Percentiles rank a stretch among this genome's conserved stretches.
These are phyloP conservation scores for Toxicodendron radicans DNA, from an alignment of 345 rosid genomes.

Conservation along the genomic window DNA sequence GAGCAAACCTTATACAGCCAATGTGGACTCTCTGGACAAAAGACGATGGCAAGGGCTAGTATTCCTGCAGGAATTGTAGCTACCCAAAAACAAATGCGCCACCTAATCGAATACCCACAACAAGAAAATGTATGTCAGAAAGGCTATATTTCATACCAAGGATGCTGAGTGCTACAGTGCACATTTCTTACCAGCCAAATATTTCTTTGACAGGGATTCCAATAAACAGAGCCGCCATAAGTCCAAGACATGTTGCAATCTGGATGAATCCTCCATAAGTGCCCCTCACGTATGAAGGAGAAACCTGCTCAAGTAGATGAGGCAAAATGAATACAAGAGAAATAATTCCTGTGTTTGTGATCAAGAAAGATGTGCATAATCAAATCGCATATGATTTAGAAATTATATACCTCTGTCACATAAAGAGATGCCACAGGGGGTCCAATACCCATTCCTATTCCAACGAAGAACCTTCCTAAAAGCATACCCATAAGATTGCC, in stretches of 20 bases:
- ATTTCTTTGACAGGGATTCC: slow-evolving; percentile 86
- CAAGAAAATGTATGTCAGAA: slow-evolving; percentile 7
- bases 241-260: slow-evolving; percentile 93
- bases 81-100: slow-evolving; percentile 93
- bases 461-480: slow-evolving; percentile 85
- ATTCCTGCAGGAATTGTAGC: slow-evolving; percentile 80
- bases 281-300: slow-evolving; percentile 95
- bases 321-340: slow-evolving; percentile 19
- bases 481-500: slow-evolving; percentile 75
- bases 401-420: slow-evolving; percentile 75
- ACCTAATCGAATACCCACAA: slow-evolving; percentile 47
- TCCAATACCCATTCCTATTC: slow-evolving; percentile 93
- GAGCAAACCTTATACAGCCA: slow-evolving; percentile 88
- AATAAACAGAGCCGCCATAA: slow-evolving; percentile 77
- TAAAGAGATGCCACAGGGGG: slow-evolving; percentile 93
- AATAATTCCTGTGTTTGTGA: slow-evolving; percentile 1
- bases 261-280: slow-evolving; percentile 94
- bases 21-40: slow-evolving; percentile 88
- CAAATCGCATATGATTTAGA: background rate
- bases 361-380: slow-evolving; percentile 10
- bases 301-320: slow-evolving; percentile 50
- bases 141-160: background rate
- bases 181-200: slow-evolving; percentile 64
- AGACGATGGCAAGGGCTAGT: slow-evolving; percentile 73
- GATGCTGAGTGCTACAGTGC: background rate